A percentile compares a stretch with the other conserved stretches of the same genome.
Conservation (phyloP, 2,329 filamentous ascomycete genomes). For the Cyphellophora europaea region DNA sequence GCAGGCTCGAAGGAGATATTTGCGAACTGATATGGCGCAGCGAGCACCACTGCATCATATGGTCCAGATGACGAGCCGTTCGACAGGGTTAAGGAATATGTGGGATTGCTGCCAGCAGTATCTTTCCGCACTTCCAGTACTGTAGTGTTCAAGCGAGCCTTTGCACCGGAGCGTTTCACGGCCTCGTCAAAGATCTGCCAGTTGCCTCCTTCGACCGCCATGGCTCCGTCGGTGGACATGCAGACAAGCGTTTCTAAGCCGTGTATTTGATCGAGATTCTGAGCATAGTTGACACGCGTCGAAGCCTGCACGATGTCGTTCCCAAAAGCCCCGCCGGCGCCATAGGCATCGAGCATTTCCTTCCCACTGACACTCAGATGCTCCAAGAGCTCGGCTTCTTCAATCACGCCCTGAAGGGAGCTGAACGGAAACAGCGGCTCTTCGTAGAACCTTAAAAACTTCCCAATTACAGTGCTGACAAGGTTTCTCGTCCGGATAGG, state of each 20-base stretch:
- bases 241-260: conserved; percentile 86
- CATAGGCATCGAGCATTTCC: conserved; percentile 59
- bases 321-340: conserved; percentile 58
- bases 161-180: conserved; percentile 55
- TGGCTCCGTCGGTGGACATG: conserved; percentile 77
- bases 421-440: conserved; percentile 74
- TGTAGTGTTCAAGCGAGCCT: conserved; percentile 55
- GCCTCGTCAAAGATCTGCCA: conserved; percentile 90
- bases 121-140: conserved; percentile 52
- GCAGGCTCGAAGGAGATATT: conserved; percentile 47
- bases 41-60: conserved; percentile 76
- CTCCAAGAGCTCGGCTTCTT: conserved; percentile 57
- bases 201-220: conserved; percentile 74
- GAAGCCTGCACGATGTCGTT: conserved; percentile 81
- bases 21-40: conserved; percentile 74
- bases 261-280: conserved; percentile 78
- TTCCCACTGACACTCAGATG: conserved; percentile 63
- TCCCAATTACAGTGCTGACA: conserved; percentile 60
- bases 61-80: conserved; percentile 17
- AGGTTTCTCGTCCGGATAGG: conserved; percentile 65
- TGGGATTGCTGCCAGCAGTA: conserved; percentile 27
- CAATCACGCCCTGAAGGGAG: conserved; percentile 60
- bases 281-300: conserved; percentile 90
- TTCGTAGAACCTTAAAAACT: conserved; percentile 73
- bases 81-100: conserved; percentile 25